Conservation (phyloP, 768 basidiomycete genomes). For the Erythrobasidium yunnanense region DNA sequence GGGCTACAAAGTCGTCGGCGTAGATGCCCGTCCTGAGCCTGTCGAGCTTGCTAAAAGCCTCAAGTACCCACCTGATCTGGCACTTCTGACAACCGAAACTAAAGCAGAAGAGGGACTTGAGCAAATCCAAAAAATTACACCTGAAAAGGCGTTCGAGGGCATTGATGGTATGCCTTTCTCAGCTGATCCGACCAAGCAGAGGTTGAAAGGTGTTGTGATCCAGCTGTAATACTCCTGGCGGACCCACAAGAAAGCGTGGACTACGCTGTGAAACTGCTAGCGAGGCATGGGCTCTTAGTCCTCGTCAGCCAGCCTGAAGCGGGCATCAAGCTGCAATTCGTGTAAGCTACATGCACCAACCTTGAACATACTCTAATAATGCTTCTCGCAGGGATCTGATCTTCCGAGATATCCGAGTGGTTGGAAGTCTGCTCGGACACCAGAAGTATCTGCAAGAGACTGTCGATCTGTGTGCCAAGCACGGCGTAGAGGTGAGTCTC, state of each 20-base stretch:
- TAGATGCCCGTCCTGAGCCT: slow-evolving; percentile 31
- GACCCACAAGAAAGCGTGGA: slow-evolving; percentile 30
- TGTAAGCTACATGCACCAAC: background rate
- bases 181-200: background rate
- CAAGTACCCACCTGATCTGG: slow-evolving; percentile 29
- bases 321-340: slow-evolving; percentile 24
- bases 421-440: slow-evolving; percentile 13
- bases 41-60: slow-evolving; percentile 28
- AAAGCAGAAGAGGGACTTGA: background rate
- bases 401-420: slow-evolving; percentile 26
- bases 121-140: slow-evolving; percentile 10
- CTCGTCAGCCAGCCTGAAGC: slow-evolving; percentile 28
- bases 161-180: slow-evolving; percentile 21
- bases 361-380: background rate
- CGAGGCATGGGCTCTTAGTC: slow-evolving; percentile 31
- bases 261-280: slow-evolving; percentile 28
- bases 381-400: slow-evolving; percentile 6
- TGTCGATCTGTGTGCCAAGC: slow-evolving; percentile 26
- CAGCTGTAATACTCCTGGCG: slow-evolving; percentile 30
- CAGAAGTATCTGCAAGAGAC: slow-evolving; percentile 23
- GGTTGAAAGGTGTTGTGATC: background rate
- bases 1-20: slow-evolving; percentile 30
- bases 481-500: slow-evolving; percentile 12
- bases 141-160: slow-evolving; percentile 17
- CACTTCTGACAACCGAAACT: slow-evolving; percentile 26